These are phyloP conservation scores for Heliosperma pusillum DNA, from an alignment of 148 eudicot genomes.

Conservation along the genomic window DNA sequence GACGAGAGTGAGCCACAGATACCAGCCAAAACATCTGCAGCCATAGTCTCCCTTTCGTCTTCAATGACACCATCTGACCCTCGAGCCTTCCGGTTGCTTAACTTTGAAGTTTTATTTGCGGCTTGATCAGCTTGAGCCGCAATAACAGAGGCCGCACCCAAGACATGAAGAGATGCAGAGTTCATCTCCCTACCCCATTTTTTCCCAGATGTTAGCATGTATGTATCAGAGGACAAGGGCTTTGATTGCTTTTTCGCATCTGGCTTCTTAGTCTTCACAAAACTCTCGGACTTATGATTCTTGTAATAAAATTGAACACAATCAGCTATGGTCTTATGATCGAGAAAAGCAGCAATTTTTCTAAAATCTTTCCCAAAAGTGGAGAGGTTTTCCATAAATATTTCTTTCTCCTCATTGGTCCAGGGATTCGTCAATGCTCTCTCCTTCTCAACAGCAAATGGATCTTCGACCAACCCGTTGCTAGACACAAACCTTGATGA, in stretches of 20 bases:
- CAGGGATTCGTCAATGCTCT: conserved; percentile 70
- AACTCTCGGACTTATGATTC: conserved; percentile 75
- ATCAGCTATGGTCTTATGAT: conserved; percentile 79
- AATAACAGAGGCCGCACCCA: conserved; percentile 83
- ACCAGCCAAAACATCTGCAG: conserved; percentile 93
- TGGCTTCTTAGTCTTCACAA: conserved; percentile 53
- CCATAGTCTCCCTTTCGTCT: conserved; percentile 69
- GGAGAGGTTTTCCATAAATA: conserved; percentile 70
- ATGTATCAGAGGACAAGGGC: conserved; percentile 42
- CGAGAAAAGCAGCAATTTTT: conserved; percentile 77
- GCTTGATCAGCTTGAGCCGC: conserved; percentile 60
- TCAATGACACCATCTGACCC: conserved; percentile 31
- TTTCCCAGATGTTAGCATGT: conserved; percentile 69
- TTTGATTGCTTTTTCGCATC: conserved; percentile 50
- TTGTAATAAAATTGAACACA: conserved; percentile 93
- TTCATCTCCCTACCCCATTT: conserved; percentile 59
- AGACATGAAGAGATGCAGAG: conserved; percentile 73
- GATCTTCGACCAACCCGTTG: conserved; percentile 82
- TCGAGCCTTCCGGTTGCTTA: conserved; percentile 32
- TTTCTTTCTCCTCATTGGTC: conserved; percentile 68
- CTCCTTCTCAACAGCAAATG: conserved; percentile 74
- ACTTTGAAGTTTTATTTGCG: conserved; percentile 36
- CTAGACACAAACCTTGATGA: conserved; percentile 55
- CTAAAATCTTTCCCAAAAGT: conserved; percentile 70
- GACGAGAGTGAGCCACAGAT: conserved; percentile 45